Base-by-base conservation (phyloP, 1,139 yeast genomes). In the Yamadazyma blattariae region DNA sequence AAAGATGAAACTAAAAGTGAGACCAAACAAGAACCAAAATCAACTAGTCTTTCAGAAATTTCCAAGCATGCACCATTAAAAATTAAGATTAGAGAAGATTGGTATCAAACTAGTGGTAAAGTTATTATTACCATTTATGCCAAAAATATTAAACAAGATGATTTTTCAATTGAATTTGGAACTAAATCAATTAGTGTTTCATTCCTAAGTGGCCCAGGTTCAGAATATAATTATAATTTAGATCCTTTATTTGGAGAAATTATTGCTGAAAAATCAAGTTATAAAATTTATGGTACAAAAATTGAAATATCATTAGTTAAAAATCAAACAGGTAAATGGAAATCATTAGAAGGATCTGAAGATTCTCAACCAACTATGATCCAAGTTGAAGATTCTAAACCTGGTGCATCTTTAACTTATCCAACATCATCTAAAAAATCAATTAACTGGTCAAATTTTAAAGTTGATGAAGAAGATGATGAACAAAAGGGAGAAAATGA, bases 101-200 rank as follows among this genome's bases (percentile, higher is more conserved):
- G 94, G 89, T 88, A 82, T 58, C 96, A 89, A 55, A 69, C 79
- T 15, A 55, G 64, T 12, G 66, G 65, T 1, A 56, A 61, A 3
- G 74, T 89, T 12, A 79, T 82, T 6, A 67, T 90, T 23, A 79
- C 95, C 2, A 64, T 92, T 7, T 92, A 83, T 48, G 79, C 88
- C 37, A 82, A 83, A 45, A 75, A 75, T 28, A 69, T 82, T 21
- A 79, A 84, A 14, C 59, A 63, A 32, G 71, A 67, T 3, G 48
- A 63, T 2, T 57, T 71, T 27, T 48, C 52, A 3, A 61, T 77
- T 13, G 56, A 59, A 2, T 67, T 77, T 37, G 47, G 51, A 4
- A 32, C 50, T 2, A 45, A 42, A 4, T 51, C 70, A 0, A 64
- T 74, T 2, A 42, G 59, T 14, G 64, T 74, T 8, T 51, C 68